A percentile compares a stretch with the other conserved stretches of the same genome.
These are phyloP conservation scores for Olyra latifolia DNA, from an alignment of 176 grass and related monocot genomes.

Conservation along the genomic window DNA sequence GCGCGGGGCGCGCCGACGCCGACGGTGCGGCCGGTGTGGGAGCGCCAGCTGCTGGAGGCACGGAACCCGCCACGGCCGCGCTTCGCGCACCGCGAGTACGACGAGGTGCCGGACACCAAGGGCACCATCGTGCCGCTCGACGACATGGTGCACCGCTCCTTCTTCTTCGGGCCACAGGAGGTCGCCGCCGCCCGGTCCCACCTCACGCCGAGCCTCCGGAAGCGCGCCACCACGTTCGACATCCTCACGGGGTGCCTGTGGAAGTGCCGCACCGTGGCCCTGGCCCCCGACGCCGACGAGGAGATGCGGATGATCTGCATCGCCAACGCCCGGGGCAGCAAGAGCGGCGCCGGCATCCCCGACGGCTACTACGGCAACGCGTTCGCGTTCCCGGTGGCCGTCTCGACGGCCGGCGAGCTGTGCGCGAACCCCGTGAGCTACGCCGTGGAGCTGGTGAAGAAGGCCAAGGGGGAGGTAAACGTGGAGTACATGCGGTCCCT, in stretches of 20 bases:
- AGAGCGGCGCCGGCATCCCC: conserved; percentile 40
- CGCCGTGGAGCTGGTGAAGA: conserved; percentile 63
- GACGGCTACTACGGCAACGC: conserved; percentile 81
- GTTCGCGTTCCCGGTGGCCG: conserved; percentile 68
- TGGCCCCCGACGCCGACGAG: conserved; percentile 61
- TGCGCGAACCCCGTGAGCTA: conserved; percentile 47
- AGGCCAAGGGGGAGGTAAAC: conserved; percentile 60
- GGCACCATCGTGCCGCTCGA: conserved; percentile 71
- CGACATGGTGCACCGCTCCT: conserved; percentile 72
- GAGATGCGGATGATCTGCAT: conserved; percentile 79
- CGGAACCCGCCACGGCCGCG: conserved; percentile 42
- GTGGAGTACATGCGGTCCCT: conserved; percentile 67
- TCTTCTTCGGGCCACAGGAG: conserved; percentile 66
- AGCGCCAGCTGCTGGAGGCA: conserved; percentile 49
- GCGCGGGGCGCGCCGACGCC: conserved; percentile 51
- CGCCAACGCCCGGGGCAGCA: conserved; percentile 60
- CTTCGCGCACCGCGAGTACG: conserved; percentile 73
- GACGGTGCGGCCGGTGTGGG: conserved; percentile 57
- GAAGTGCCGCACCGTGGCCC: conserved; percentile 70
- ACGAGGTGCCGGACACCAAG: conserved; percentile 71
- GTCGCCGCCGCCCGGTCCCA: conserved; percentile 46
- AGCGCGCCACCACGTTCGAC: conserved; percentile 73
- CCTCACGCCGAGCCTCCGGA: conserved; percentile 30
- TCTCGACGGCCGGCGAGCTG: conserved; percentile 48
- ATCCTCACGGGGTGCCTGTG: conserved; percentile 72